Percentiles rank a stretch among this genome's conserved stretches.
Evolutionary conservation across 1,284 basidiomycete species (phyloP).

Genomic region (Tylopilus sp.): DNA sequence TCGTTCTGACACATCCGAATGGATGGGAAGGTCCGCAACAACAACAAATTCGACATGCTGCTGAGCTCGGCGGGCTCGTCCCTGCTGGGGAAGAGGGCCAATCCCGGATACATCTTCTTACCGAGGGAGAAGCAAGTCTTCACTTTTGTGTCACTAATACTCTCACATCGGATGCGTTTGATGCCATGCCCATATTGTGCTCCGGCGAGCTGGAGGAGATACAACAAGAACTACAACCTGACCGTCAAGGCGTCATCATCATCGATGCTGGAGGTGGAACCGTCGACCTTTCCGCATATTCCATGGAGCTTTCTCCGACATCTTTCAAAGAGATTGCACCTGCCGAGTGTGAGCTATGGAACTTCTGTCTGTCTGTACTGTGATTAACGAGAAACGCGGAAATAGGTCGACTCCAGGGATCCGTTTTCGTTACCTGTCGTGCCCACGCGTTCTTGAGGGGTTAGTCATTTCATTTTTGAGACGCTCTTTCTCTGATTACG

Average conservation of each 20-base stretch:
- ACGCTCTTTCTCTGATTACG: slow-evolving; percentile 11
- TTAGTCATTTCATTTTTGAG: slow-evolving; percentile 24
- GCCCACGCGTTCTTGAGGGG: slow-evolving; percentile 38
- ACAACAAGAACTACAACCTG: slow-evolving; percentile 5
- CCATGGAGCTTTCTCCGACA: slow-evolving; percentile 18
- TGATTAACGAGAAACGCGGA: background rate
- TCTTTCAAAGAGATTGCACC: slow-evolving; percentile 36
- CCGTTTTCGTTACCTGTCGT: slow-evolving; percentile 39
- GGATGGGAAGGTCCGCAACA: slow-evolving; percentile 43
- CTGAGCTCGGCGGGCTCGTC: slow-evolving; percentile 32
- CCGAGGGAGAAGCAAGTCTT: slow-evolving; percentile 48
- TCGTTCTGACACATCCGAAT: slow-evolving; percentile 40
- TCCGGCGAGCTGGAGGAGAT: slow-evolving; percentile 8
- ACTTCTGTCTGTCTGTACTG: background rate
- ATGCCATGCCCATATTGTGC: slow-evolving; percentile 22
- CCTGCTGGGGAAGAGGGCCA: slow-evolving; percentile 25
- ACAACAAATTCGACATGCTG: slow-evolving; percentile 36
- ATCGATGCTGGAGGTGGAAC: slow-evolving; percentile 57
- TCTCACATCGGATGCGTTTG: slow-evolving; percentile 30
- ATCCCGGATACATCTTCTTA: slow-evolving; percentile 41
- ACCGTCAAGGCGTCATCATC: slow-evolving; percentile 41
- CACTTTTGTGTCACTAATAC: slow-evolving; percentile 42
- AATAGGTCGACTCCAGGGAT: slow-evolving; percentile 32
- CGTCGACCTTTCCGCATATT: slow-evolving; percentile 49
- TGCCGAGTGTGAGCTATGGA: slow-evolving; percentile 35